These are phyloP conservation scores for Megacollybia marginata DNA, from an alignment of 768 basidiomycete genomes.

Conservation along the genomic window DNA sequence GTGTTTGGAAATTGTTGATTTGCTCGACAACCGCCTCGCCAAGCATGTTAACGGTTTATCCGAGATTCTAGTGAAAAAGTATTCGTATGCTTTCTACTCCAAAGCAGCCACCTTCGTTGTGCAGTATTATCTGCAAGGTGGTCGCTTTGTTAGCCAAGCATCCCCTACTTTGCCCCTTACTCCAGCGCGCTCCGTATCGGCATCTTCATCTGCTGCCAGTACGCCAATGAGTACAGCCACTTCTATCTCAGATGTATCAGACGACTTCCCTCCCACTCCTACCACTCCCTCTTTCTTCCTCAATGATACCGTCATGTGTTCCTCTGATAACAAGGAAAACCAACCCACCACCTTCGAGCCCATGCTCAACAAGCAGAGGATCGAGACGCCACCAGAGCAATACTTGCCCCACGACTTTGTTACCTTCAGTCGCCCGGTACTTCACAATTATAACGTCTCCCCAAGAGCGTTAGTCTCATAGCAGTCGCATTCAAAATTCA, in stretches of 20 bases:
- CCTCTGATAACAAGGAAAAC: constrained; percentile 80
- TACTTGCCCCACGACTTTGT: constrained; percentile 79
- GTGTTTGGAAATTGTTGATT: constrained; percentile 75
- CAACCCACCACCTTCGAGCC: constrained; percentile 64
- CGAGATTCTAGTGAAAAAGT: constrained; percentile 95
- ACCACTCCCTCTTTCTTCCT: constrained; percentile 56
- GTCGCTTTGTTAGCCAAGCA: constrained; percentile 52
- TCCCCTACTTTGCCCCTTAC: constrained; percentile 58
- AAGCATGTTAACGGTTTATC: constrained; percentile 90
- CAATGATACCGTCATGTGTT: constrained; percentile 47
- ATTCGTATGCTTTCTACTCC: constrained; percentile 94
- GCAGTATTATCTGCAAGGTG: constrained; percentile 89
- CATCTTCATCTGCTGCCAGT: constrained; percentile 40
- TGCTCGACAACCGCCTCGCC: constrained; percentile 79
- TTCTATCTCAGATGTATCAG: constrained; percentile 66
- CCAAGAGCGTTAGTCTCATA: constrained; percentile 64
- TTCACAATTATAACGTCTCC: constrained; percentile 69
- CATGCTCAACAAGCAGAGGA: constrained; percentile 60
- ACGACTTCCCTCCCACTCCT: constrained; percentile 81
- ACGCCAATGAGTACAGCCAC: constrained; percentile 75
- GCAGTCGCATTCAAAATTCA: constrained; percentile 20
- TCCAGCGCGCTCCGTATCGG: constrained; percentile 41
- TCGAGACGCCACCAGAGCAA: constrained; percentile 66
- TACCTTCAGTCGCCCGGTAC: constrained; percentile 67
- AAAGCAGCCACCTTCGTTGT: constrained; percentile 92